Percentiles rank a stretch among this genome's conserved stretches.
Conservation (phyloP, 108 stramenopile species). For the Nannochloropsis gaditana region DNA sequence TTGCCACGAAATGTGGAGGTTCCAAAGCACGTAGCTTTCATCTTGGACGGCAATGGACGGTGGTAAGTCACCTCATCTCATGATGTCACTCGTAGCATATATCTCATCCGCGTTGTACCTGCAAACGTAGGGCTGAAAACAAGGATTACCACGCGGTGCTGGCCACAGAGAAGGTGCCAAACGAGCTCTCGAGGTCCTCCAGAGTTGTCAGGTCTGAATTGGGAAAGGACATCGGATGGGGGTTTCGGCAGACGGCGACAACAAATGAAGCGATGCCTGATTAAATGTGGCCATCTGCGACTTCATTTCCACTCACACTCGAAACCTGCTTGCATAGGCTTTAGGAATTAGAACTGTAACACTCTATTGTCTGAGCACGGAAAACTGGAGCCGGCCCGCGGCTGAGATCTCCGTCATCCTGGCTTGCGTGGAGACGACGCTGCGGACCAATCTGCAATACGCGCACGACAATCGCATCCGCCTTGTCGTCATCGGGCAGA, state of each 20-base stretch:
- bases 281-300: too few relatives aligned
- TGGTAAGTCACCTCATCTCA: constrained; percentile 28
- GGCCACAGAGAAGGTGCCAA: constrained; percentile 49
- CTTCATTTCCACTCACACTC: too few relatives aligned
- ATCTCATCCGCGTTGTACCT: too few relatives aligned
- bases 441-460: constrained; percentile 37
- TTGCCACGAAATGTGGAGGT: neutral
- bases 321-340: neutral
- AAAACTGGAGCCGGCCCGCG: constrained; percentile 71
- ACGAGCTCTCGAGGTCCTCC: constrained; percentile 40
- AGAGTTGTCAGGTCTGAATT: constrained; percentile 25
- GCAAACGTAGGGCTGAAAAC: constrained; percentile 27
- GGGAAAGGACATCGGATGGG: neutral
- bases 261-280: neutral
- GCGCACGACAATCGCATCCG: constrained; percentile 57
- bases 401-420: constrained; percentile 6
- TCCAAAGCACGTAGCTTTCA: constrained; percentile 47
- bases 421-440: neutral
- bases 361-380: constrained; percentile 80
- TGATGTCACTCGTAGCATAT: too few relatives aligned
- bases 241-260: neutral
- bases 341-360: constrained; percentile 56
- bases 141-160: constrained; percentile 39
- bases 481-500: constrained; percentile 65
- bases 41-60: constrained; percentile 55